Percentiles rank a stretch among this genome's conserved stretches.
Evolutionary conservation across 345 rosid genomes (phyloP).

Genomic region (Euclidium syriacum): DNA sequence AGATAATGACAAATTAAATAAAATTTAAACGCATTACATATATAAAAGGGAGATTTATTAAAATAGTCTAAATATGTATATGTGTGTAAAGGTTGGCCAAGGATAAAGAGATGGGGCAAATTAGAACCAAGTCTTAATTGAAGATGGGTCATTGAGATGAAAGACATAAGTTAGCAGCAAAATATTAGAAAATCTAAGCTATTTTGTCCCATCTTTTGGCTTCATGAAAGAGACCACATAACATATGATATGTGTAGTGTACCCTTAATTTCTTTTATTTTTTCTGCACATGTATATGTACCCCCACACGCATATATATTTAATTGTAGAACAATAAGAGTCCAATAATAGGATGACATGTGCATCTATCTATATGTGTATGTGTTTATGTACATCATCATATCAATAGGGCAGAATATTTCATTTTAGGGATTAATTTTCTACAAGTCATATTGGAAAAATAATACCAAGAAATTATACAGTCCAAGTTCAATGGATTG

Average conservation of each 20-base stretch:
- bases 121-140: constrained; percentile 20
- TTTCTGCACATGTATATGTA: constrained; percentile 10
- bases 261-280: not conserved
- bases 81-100: constrained; percentile 27
- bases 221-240: constrained; percentile 27
- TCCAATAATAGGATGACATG: constrained; percentile 20
- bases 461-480: not conserved
- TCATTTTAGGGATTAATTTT: not conserved
- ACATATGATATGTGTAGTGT: constrained; percentile 17
- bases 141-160: constrained; percentile 16
- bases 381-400: not conserved
- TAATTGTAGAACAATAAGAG: constrained; percentile 13
- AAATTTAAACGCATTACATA: not conserved
- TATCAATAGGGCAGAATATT: not conserved
- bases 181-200: not conserved
- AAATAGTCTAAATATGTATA: too few relatives aligned
- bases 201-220: constrained; percentile 31
- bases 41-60: too few relatives aligned
- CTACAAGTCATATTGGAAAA: not conserved
- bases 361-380: not conserved
- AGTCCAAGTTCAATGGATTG: constrained; percentile 14
- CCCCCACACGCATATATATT: constrained; percentile 6
- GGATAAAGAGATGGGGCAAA: constrained; percentile 12
- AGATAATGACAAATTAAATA: constrained; percentile 4
- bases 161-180: not conserved